Evolutionary conservation across 2,329 filamentous ascomycete species (phyloP).

Genomic region (Trichoderma pleuroti): DNA sequence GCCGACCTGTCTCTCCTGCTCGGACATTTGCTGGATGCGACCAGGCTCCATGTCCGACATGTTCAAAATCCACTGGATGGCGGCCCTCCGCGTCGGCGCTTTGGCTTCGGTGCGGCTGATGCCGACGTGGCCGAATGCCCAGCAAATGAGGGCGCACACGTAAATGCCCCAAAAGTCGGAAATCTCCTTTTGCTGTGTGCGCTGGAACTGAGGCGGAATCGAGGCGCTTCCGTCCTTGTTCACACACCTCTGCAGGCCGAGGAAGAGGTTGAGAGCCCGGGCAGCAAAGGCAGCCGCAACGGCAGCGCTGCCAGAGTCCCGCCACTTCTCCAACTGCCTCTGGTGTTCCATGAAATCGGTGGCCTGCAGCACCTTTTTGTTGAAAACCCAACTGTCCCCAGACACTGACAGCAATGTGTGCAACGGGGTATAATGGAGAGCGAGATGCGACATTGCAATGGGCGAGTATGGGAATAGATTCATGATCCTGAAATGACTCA

Average conservation of each 20-base stretch:
- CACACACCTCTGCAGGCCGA: slow-evolving; percentile 29
- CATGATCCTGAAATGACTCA: slow-evolving; percentile 31
- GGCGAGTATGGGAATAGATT: slow-evolving; percentile 44
- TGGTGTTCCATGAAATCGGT: slow-evolving; percentile 47
- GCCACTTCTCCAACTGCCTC: slow-evolving; percentile 45
- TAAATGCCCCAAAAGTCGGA: slow-evolving; percentile 56
- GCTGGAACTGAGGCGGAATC: slow-evolving; percentile 12
- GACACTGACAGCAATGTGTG: slow-evolving; percentile 55
- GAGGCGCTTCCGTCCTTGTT: slow-evolving; percentile 12
- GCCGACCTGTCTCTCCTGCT: slow-evolving; percentile 38
- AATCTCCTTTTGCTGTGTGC: slow-evolving; percentile 35
- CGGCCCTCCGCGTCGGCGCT: slow-evolving; percentile 28
- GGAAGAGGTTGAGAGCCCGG: slow-evolving; percentile 46
- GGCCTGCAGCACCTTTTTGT: slow-evolving; percentile 47
- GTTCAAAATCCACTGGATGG: slow-evolving; percentile 37
- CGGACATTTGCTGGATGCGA: slow-evolving; percentile 37
- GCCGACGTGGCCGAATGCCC: slow-evolving; percentile 48
- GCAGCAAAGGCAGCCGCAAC: slow-evolving; percentile 50
- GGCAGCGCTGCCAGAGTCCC: slow-evolving; percentile 42
- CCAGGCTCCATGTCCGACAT: slow-evolving; percentile 41
- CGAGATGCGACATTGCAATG: slow-evolving; percentile 52
- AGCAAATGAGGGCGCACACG: slow-evolving; percentile 56
- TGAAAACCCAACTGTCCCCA: slow-evolving; percentile 57
- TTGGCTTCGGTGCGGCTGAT: slow-evolving; percentile 23
- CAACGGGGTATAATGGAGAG: slow-evolving; percentile 57